Evolutionary conservation across 495 filamentous ascomycete species (phyloP).

Genomic region (Daldinia vernicosa): DNA sequence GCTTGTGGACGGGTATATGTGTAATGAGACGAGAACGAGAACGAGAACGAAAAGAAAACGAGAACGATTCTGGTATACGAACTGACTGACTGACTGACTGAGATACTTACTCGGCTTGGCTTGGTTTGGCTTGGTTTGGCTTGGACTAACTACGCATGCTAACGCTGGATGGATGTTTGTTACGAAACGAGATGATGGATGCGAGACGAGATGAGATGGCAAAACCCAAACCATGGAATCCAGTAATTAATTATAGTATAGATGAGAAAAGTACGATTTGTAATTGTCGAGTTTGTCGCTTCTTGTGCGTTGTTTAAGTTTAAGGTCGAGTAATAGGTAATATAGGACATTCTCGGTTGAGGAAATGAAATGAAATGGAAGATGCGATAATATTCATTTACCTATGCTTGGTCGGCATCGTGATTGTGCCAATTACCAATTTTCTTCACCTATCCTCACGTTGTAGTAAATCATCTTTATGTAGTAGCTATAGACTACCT

Average conservation of each 20-base stretch:
- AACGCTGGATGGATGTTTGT: background rate
- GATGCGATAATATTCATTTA: background rate
- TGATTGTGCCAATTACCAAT: no score
- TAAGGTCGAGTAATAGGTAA: background rate
- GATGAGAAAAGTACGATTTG: conserved; percentile 3
- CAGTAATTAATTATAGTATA: conserved; percentile 6
- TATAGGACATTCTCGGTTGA: background rate
- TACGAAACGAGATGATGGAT: background rate
- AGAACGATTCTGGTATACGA: background rate
- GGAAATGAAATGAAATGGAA: background rate
- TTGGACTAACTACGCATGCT: background rate
- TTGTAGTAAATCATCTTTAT: no score
- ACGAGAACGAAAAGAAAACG: background rate
- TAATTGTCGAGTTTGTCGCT: conserved; percentile 1
- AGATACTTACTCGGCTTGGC: background rate
- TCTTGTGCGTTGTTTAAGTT: background rate
- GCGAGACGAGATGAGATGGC: background rate
- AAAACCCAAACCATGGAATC: background rate
- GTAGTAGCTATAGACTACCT: no score
- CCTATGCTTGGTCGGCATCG: background rate
- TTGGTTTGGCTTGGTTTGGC: background rate
- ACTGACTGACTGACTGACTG: background rate
- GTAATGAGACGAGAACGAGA: conserved; percentile 4
- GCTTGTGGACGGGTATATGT: conserved; percentile 1
- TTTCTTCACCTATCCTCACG: no score